Base-by-base conservation (phyloP, 768 basidiomycete species). In the Tylopilus sp. region DNA sequence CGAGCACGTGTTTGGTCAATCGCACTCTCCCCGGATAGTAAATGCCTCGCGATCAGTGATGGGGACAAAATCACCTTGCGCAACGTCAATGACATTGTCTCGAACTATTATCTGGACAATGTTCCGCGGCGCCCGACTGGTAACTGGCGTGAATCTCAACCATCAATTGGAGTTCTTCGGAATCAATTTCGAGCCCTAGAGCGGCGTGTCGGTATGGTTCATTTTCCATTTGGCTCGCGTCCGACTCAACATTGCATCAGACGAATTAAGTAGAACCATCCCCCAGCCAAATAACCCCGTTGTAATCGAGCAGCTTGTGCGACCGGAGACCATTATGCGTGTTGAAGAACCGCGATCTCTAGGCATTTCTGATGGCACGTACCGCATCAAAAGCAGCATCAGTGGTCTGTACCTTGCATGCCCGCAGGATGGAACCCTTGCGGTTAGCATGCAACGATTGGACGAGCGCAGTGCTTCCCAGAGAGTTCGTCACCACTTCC, bases 11-110 rank as follows among this genome's bases (percentile, higher is more conserved):
- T 52, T 3, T 25, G 41, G 14, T 13, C 50, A 9, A 48, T 50
- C 17, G 56, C 56, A 1, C 13, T 57, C 16, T 57, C 56, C 6
- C 6, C 17, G 10, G 52, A 54, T 14, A 26, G 33, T 6, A 36
- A 19, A 3, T 34, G 26, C 33, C n/a, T 54, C 8, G 52, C 52
- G 0, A 26, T 28, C 2, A 13, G 52, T 3, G 41, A 40, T 1
- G 29, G 9, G 4, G 13, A 29, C 38, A 28, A 26, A 26, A 50
- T 54, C 4, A 45, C 42, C 2, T 3, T 53, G 11, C 37, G 26
- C 17, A n/a, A 36, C 9, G 4, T 36, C 17, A 14, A 14, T 3
- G 34, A 36, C 11, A n/a, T 36, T 9, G 11, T 21, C 22, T n/a
- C 31, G 16, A n/a, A 25, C 31, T 34, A 46, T 14, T 46, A 46